Conservation (phyloP, 805 yeast species). For the Candida tallmaniae region DNA sequence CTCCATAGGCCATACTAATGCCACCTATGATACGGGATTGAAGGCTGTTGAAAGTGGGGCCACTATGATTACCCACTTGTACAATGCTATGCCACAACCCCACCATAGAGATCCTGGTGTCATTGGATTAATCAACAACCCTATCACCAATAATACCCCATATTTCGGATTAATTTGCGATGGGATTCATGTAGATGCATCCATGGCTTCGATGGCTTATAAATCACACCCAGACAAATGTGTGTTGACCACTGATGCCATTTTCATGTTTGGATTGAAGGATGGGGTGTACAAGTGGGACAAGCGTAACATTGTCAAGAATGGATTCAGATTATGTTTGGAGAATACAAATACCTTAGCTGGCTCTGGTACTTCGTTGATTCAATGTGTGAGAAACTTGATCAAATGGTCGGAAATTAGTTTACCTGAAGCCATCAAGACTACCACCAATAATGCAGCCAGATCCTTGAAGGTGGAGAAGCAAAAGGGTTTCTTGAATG, state of each 20-base stretch:
- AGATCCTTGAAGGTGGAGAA: conserved; percentile 39
- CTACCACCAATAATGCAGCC: conserved; percentile 54
- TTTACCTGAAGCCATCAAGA: conserved; percentile 50
- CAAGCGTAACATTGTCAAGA: conserved; percentile 43
- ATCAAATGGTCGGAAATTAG: conserved; percentile 45
- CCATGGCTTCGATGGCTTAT: conserved; percentile 48
- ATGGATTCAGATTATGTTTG: conserved; percentile 42
- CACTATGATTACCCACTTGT: conserved; percentile 56
- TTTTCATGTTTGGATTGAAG: conserved; percentile 51
- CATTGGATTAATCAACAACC: conserved; percentile 42
- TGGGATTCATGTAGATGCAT: conserved; percentile 57
- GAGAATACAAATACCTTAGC: conserved; percentile 57
- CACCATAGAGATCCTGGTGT: conserved; percentile 58
- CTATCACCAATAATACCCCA: conserved; percentile 29
- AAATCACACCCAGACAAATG: conserved; percentile 49
- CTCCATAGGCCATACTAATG: conserved; percentile 46
- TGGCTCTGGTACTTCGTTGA: conserved; percentile 55
- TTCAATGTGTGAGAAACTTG: conserved; percentile 47
- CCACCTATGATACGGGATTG: conserved; percentile 34
- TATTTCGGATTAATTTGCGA: conserved; percentile 54
- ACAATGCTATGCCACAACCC: conserved; percentile 60
- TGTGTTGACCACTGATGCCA: conserved; percentile 56
- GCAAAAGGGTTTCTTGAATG: conserved; percentile 46
- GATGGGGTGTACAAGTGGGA: conserved; percentile 56
- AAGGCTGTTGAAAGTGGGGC: conserved; percentile 50